phyloP scores from a whole-genome alignment of 768 basidiomycete genomes.

The Lactarius pseudohatsudake region DNA sequence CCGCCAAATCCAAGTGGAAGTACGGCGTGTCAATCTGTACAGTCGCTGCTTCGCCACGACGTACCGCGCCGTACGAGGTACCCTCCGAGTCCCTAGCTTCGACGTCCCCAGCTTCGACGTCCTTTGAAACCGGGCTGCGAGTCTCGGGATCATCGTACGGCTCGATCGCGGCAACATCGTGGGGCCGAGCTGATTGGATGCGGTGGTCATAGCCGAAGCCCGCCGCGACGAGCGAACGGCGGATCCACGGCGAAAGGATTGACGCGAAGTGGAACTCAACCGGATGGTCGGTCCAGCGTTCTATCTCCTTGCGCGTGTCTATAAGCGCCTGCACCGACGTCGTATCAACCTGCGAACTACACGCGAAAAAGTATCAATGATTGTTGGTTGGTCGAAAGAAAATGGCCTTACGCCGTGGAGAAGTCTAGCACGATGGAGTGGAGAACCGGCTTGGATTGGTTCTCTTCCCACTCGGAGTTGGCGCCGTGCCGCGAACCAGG shows the following conservation, averaged over 20 bases:
- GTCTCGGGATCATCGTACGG: slow-evolving; percentile 50
- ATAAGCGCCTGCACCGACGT: slow-evolving; percentile 90
- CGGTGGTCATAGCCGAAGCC: slow-evolving; percentile 80
- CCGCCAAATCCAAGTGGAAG: slow-evolving; percentile 71
- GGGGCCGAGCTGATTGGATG: slow-evolving; percentile 37
- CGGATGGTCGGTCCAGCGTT: slow-evolving; percentile 76
- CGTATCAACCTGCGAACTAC: slow-evolving; percentile 83
- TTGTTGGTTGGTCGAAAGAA: neutral
- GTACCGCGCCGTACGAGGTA: slow-evolving; percentile 18
- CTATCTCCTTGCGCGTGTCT: slow-evolving; percentile 84
- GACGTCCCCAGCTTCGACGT: slow-evolving; percentile 24
- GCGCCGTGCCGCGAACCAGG: slow-evolving; percentile 63
- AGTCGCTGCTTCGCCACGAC: slow-evolving; percentile 33
- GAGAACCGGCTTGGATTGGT: slow-evolving; percentile 61
- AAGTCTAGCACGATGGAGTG: slow-evolving; percentile 93
- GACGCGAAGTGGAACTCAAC: slow-evolving; percentile 96
- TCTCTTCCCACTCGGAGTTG: slow-evolving; percentile 48
- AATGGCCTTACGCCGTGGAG: slow-evolving; percentile 61
- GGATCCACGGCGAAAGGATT: slow-evolving; percentile 90
- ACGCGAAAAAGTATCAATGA: slow-evolving; percentile 10
- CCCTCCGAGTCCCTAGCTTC: neutral
- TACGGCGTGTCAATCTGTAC: slow-evolving; percentile 64
- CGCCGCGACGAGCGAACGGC: slow-evolving; percentile 83
- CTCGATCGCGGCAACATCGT: slow-evolving; percentile 79
- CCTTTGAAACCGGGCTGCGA: slow-evolving; percentile 32